Evolutionary conservation across 75 land plant genomes (phyloP).

Genomic region (Cryptomeria japonica): DNA sequence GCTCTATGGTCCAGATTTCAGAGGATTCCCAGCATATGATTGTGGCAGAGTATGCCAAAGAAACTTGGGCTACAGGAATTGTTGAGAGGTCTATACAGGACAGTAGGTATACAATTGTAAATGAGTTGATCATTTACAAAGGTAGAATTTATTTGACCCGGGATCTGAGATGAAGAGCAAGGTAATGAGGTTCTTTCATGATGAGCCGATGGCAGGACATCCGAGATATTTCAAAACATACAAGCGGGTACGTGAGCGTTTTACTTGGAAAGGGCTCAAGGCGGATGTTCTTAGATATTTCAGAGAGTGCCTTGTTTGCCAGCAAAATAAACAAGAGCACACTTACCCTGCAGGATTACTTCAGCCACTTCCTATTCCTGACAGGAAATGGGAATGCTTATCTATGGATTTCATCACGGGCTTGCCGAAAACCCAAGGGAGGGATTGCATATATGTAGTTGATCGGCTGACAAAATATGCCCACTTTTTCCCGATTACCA

Average conservation of each 20-base stretch:
- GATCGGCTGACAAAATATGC: conserved; percentile 7
- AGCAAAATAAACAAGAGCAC: conserved; percentile 7
- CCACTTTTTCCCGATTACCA: conserved; percentile 2
- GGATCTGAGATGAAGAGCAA: not conserved
- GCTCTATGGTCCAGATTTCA: not conserved
- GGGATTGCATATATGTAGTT: not conserved
- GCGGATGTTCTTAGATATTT: not conserved
- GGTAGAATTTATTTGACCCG: not conserved
- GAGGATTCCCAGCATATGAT: no score
- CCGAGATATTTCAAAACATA: not conserved
- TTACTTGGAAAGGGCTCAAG: not conserved
- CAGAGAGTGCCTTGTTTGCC: not conserved
- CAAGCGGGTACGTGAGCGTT: not conserved
- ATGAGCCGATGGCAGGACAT: not conserved
- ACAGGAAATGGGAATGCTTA: conserved; percentile 13
- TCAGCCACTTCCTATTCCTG: conserved; percentile 12
- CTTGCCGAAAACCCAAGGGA: not conserved
- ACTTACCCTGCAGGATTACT: not conserved
- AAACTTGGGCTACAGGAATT: not conserved
- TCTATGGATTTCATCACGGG: conserved; percentile 23
- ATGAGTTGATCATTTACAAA: not conserved
- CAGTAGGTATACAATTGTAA: not conserved
- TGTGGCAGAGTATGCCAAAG: not conserved
- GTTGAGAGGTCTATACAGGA: not conserved
- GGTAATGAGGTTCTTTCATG: not conserved